phyloP scores from a whole-genome alignment of 2,329 filamentous ascomycete genomes.

The Fusarium nisikadoi region DNA sequence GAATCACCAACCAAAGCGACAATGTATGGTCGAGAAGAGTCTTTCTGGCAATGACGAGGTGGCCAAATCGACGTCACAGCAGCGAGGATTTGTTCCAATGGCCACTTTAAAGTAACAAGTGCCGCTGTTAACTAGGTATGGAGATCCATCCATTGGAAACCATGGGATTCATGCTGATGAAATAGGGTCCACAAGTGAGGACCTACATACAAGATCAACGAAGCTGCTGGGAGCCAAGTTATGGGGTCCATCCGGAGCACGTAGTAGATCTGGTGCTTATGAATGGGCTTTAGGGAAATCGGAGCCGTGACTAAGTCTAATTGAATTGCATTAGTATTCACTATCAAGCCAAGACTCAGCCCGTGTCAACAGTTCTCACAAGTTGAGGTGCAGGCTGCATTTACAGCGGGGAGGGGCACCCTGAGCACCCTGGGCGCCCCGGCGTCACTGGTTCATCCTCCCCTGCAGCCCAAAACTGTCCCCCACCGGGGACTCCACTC shows the following conservation, averaged over 20 bases:
- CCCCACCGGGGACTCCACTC: constrained; percentile 43
- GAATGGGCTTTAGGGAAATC: constrained; percentile 14
- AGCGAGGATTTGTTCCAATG: constrained; percentile 20
- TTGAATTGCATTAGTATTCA: background rate
- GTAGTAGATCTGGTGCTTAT: constrained; percentile 13
- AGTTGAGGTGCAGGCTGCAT: background rate
- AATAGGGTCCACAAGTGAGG: constrained; percentile 24
- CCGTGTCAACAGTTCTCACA: constrained; percentile 14
- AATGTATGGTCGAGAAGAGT: background rate
- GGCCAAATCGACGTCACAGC: constrained; percentile 40
- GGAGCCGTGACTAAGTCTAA: background rate
- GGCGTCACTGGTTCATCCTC: constrained; percentile 34
- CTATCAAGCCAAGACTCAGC: constrained; percentile 10
- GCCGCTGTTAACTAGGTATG: constrained; percentile 22
- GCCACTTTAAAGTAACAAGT: constrained; percentile 3
- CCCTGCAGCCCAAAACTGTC: constrained; percentile 11
- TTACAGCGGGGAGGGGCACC: constrained; percentile 30
- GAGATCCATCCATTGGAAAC: constrained; percentile 11
- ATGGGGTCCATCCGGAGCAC: constrained; percentile 9
- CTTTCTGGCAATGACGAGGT: constrained; percentile 25
- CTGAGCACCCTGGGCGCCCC: constrained; percentile 21
- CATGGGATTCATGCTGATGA: constrained; percentile 18
- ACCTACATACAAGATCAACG: constrained; percentile 23
- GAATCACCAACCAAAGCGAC: constrained; percentile 5
- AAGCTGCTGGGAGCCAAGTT: constrained; percentile 9